Conservation (phyloP, 176 grass and related monocot species). For the Juncus inflexus region DNA sequence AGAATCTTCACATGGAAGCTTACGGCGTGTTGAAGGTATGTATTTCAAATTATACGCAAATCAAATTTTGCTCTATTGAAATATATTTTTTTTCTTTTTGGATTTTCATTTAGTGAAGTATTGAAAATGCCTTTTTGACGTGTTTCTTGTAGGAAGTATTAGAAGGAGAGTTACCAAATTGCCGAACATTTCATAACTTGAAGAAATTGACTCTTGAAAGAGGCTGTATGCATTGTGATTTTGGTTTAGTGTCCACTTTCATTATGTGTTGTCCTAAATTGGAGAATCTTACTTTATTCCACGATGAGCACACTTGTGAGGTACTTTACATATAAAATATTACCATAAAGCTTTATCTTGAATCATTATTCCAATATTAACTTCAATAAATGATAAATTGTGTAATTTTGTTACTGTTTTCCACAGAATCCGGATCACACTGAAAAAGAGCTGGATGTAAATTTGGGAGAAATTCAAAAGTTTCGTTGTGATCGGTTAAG, state of each 20-base stretch:
- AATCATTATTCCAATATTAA: no score
- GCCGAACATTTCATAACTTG: background rate
- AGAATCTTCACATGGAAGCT: background rate
- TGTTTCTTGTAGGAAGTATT: conserved; percentile 7
- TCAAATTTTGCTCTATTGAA: no score
- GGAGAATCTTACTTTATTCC: conserved; percentile 7
- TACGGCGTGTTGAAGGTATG: background rate
- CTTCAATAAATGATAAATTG: no score
- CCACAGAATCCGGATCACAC: no score
- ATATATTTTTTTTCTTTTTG: no score
- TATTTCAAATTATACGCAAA: no score
- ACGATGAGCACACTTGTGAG: background rate
- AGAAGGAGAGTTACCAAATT: background rate
- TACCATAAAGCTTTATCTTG: no score
- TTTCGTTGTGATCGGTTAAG: no score
- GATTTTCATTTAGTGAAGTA: background rate
- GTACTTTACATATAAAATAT: background rate
- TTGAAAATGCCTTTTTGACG: background rate
- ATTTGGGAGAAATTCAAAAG: no score
- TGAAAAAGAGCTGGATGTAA: no score
- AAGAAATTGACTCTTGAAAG: background rate
- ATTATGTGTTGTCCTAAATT: background rate
- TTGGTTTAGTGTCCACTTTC: background rate
- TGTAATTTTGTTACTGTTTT: no score
- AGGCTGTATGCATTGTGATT: background rate